phyloP scores from a whole-genome alignment of 2,329 filamentous ascomycete genomes.

The Fusarium fujikuroi region DNA sequence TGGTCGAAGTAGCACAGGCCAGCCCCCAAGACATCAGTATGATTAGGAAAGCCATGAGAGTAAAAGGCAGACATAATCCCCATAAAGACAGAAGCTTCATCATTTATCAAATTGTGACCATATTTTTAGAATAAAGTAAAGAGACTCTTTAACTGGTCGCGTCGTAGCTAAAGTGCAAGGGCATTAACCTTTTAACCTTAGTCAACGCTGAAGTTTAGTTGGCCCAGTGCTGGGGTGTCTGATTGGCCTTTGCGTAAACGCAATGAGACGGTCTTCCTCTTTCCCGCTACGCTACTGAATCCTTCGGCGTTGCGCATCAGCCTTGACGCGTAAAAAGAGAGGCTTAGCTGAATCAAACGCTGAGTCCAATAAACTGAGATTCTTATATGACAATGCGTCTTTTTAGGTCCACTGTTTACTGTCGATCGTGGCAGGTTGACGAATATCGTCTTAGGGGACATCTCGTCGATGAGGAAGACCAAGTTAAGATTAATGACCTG shows the following conservation, averaged over 20 bases:
- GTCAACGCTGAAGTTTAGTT: not conserved
- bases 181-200: not conserved
- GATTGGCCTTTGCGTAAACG: not conserved
- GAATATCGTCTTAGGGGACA: not conserved
- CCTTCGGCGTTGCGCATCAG: not conserved
- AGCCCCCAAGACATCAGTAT: not conserved
- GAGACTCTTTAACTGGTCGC: not conserved
- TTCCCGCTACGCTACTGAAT: not conserved
- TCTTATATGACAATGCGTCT: not conserved
- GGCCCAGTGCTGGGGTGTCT: not conserved
- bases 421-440: not conserved
- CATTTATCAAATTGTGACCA: not conserved
- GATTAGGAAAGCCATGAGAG: not conserved
- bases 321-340: not conserved
- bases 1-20: not conserved
- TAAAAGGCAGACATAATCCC: not conserved
- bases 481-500: not conserved
- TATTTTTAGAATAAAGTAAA: not conserved
- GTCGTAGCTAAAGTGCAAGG: not conserved
- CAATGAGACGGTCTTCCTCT: not conserved
- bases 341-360: not conserved
- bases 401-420: not conserved
- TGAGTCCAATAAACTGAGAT: fast-evolving
- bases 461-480: not conserved
- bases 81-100: not conserved